phyloP scores from a whole-genome alignment of 805 yeast genomes.

The Saccharomycopsis sp. region DNA sequence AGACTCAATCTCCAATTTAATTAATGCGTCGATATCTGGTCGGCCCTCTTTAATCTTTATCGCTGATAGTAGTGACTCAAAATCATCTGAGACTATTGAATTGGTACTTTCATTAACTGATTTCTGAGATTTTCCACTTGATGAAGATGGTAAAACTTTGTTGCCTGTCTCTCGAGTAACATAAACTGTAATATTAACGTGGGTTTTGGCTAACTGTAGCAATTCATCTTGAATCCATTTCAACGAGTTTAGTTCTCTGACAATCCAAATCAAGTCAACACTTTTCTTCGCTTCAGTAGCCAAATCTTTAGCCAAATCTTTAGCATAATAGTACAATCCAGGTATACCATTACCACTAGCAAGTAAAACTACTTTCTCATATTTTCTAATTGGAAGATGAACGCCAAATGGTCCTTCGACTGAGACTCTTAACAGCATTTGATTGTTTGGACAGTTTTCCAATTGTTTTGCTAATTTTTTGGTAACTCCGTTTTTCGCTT shows the following conservation, averaged over 20 bases:
- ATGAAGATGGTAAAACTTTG: no score
- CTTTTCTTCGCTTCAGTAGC: slow-evolving; percentile 20
- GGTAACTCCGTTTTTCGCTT: slow-evolving; percentile 55
- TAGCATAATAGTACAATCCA: slow-evolving; percentile 40
- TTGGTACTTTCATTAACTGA: slow-evolving; percentile 21
- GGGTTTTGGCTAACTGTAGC: slow-evolving; percentile 25
- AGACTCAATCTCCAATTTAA: slow-evolving; percentile 32
- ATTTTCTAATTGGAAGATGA: slow-evolving; percentile 32
- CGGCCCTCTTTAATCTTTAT: slow-evolving; percentile 41
- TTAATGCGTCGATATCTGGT: slow-evolving; percentile 32
- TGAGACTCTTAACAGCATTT: slow-evolving; percentile 30
- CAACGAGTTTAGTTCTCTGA: slow-evolving; percentile 37
- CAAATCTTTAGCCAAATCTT: slow-evolving; percentile 25
- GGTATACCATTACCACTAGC: slow-evolving; percentile 52
- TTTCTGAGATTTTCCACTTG: slow-evolving; percentile 17
- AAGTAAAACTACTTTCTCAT: slow-evolving; percentile 34
- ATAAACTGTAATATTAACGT: slow-evolving; percentile 30
- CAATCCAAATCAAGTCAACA: slow-evolving; percentile 41
- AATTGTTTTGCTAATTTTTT: slow-evolving; percentile 30
- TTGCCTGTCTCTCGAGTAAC: slow-evolving; percentile 19
- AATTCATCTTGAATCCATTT: slow-evolving; percentile 43
- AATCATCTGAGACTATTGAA: slow-evolving; percentile 16
- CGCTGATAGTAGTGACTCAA: no score
- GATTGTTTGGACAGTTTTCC: slow-evolving; percentile 23
- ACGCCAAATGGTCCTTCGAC: slow-evolving; percentile 63